Conservation (phyloP, 768 basidiomycete genomes). For the Leccinum fibrillosum region DNA sequence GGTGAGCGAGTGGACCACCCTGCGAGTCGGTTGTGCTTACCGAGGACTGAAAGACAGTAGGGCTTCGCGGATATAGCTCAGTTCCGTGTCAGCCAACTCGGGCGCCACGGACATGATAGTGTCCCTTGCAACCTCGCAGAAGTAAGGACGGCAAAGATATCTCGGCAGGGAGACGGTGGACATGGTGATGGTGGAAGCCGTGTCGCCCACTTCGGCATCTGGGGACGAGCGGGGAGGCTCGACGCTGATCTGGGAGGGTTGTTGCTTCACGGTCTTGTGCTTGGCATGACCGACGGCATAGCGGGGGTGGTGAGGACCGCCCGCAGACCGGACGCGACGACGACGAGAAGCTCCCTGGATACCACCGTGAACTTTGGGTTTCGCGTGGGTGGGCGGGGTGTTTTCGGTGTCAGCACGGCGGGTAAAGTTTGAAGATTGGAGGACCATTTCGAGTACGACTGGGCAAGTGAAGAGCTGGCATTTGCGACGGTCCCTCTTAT, state of each 20-base stretch:
- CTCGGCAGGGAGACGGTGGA: constrained; percentile 20
- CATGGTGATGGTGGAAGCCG: constrained; percentile 7
- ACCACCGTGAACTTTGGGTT: constrained; percentile 24
- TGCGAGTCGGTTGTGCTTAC: constrained; percentile 8
- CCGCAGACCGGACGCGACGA: constrained; percentile 36
- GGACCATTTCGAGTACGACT: constrained; percentile 20
- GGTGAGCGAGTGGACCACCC: constrained; percentile 6
- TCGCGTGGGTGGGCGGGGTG: constrained; percentile 25
- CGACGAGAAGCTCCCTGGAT: constrained; percentile 36
- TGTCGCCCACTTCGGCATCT: constrained; percentile 4
- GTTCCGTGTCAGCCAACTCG: constrained; percentile 22
- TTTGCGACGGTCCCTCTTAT: constrained; percentile 22
- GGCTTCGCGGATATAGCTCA: constrained; percentile 27
- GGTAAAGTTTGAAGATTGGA: constrained; percentile 18
- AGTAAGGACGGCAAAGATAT: constrained; percentile 21
- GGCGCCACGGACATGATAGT: constrained; percentile 23
- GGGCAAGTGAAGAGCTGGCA: neutral
- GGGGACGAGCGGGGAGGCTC: constrained; percentile 22
- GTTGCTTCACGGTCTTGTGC: constrained; percentile 24
- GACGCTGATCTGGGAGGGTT: constrained; percentile 27
- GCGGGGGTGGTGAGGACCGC: constrained; percentile 29
- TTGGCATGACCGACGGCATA: constrained; percentile 39
- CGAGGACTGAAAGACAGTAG: constrained; percentile 27
- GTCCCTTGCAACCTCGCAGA: constrained; percentile 10
- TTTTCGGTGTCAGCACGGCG: constrained; percentile 33